Evolutionary conservation across 169 alveolate species (phyloP), one percentile per base, ranked within the genome.

Genomic region (Ichthyophthirius multifiliis): DNA sequence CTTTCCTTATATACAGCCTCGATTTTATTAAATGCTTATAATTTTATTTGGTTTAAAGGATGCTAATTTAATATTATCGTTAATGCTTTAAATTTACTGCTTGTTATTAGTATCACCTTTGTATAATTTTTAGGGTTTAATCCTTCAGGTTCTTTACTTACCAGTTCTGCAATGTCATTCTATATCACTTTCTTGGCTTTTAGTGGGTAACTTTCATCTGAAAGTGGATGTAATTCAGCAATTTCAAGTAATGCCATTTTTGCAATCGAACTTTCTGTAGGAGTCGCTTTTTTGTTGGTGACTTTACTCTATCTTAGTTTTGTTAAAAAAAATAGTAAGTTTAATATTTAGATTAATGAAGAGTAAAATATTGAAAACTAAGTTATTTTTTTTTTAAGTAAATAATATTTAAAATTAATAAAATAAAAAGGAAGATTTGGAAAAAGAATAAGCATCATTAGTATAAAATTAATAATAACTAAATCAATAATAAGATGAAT

Each of bases 41-140:
- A 81, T 43, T 48, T 81, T 55, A 81, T 81, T 0, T 81, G 86
- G 86, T 81, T 81, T 9, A 46, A 43, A 16, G 86, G 86, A n/a
- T 81, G 86, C 41, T 75, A 71, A 35, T 43, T 62, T 6, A 71
- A 67, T 31, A 48, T 74, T 1, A 34, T 55, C 39, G 55, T 81
- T 47, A 71, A 71, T 41, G 16, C 73, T 10, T 32, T 74, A 39
- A 81, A 76, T n/a, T 32, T 81, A 0, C 3, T 55, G 15, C 16
- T 81, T 10, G 73, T 81, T 7, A 63, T 71, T 39, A 76, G 62
- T 46, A 63, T 63, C 7, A 81, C 80, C 30, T 62, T 44, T 30
- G 75, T 81, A 20, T 48, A 81, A 67, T 37, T 81, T 20, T 45
- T 81, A 30, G 80, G 80, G 13, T 67, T 41, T 55, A 78, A 78